Conservation (phyloP, 495 filamentous ascomycete species). For the Trichoderma erinaceum region DNA sequence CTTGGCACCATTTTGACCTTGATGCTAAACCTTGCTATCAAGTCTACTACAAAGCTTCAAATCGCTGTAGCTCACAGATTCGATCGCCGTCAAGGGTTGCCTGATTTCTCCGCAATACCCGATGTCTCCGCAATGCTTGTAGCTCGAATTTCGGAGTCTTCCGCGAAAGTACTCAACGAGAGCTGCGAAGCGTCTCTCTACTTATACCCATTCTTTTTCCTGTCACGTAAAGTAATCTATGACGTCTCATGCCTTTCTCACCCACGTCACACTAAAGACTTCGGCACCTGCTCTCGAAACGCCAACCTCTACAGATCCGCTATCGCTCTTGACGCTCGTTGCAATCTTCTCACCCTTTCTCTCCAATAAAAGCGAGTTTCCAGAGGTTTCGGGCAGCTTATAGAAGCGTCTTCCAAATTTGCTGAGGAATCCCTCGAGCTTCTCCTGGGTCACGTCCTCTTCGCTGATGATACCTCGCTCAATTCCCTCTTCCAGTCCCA, state of each 20-base stretch:
- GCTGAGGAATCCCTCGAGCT: conserved; percentile 68
- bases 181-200: no score
- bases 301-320: conserved; percentile 56
- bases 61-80: no score
- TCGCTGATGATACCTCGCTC: conserved; percentile 58
- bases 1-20: no score
- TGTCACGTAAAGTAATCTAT: no score
- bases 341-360: conserved; percentile 55
- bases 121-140: no score
- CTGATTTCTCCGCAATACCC: no score
- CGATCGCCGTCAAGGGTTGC: no score
- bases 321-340: conserved; percentile 43
- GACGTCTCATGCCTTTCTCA: conserved; percentile 21
- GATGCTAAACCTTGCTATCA: no score
- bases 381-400: conserved; percentile 34
- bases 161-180: no score
- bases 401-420: conserved; percentile 74
- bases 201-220: no score
- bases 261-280: conserved; percentile 25
- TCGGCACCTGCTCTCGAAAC: conserved; percentile 48
- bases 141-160: no score
- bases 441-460: conserved; percentile 62
- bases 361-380: conserved; percentile 54
- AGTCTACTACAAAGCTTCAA: no score
- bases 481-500: conserved; percentile 64